Percentiles rank a stretch among this genome's conserved stretches.
Conservation (phyloP, 345 rosid genomes). For the Cochlearia excelsa region DNA sequence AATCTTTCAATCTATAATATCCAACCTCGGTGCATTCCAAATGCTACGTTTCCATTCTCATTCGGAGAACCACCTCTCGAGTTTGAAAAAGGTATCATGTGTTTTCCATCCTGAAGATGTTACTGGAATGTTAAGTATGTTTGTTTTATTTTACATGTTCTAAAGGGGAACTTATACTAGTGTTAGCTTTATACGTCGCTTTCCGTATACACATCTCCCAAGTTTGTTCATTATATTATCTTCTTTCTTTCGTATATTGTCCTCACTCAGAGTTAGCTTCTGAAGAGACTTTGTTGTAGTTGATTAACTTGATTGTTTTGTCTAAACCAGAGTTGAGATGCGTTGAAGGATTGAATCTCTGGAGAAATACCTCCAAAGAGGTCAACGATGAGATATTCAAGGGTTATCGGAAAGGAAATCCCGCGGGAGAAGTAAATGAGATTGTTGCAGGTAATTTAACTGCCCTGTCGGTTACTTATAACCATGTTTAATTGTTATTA, state of each 20-base stretch:
- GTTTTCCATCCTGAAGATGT: neutral
- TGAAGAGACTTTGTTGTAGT: neutral
- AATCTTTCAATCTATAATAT: conserved; percentile 50
- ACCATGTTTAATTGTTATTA: neutral
- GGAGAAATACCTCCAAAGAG: conserved; percentile 66
- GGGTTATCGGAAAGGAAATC: conserved; percentile 69
- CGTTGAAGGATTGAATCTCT: conserved; percentile 47
- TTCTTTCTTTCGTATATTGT: neutral
- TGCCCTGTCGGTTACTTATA: conserved; percentile 7
- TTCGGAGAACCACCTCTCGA: conserved; percentile 22
- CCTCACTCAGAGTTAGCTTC: neutral
- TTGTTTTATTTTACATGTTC: too few species aligned
- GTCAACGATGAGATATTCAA: conserved; percentile 68
- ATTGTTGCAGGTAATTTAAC: conserved; percentile 60
- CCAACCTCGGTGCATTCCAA: conserved; percentile 50
- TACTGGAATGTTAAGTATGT: neutral
- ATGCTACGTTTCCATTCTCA: conserved; percentile 39
- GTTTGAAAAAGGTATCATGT: conserved; percentile 42
- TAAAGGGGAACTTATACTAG: too few species aligned
- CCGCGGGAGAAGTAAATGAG: conserved; percentile 58
- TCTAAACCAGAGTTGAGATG: conserved; percentile 23
- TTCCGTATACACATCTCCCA: neutral
- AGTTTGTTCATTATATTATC: neutral
- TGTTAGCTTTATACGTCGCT: neutral
- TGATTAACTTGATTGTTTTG: conserved; percentile 15